phyloP scores from a whole-genome alignment of 2,329 filamentous ascomycete species.

The Canariomyces notabilis region DNA sequence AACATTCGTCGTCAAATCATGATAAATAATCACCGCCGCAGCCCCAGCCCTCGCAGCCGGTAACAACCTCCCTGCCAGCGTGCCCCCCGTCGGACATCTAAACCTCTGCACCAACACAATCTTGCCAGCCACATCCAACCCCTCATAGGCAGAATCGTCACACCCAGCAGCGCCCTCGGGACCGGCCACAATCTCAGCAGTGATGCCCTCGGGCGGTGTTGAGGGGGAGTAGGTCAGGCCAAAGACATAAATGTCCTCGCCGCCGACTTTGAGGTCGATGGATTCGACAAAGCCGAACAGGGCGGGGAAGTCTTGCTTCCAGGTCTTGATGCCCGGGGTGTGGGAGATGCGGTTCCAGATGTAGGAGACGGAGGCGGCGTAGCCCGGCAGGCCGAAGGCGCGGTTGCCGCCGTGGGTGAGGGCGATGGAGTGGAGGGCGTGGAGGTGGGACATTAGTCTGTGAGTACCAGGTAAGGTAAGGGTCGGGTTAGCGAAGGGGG shows the following conservation, averaged over 20 bases:
- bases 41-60: conserved; percentile 38
- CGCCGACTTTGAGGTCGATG: conserved; percentile 35
- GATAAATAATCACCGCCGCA: conserved; percentile 38
- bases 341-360: conserved; percentile 42
- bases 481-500: background rate
- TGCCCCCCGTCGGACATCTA: conserved; percentile 35
- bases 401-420: conserved; percentile 45
- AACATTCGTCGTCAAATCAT: conserved; percentile 32
- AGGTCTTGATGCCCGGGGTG: conserved; percentile 34
- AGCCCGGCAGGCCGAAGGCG: conserved; percentile 19
- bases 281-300: conserved; percentile 38
- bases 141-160: conserved; percentile 31
- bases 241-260: conserved; percentile 34
- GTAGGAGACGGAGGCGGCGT: conserved; percentile 25
- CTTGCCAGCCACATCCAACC: conserved; percentile 35
- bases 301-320: conserved; percentile 46
- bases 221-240: conserved; percentile 45
- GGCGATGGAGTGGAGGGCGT: conserved; percentile 43
- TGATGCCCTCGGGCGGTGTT: conserved; percentile 40
- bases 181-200: conserved; percentile 36
- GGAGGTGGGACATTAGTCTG: conserved; percentile 42
- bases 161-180: conserved; percentile 37
- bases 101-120: conserved; percentile 39
- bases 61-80: conserved; percentile 25
- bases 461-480: background rate